Base-by-base conservation (phyloP, 1,139 yeast species). In the Pichia sp. region DNA sequence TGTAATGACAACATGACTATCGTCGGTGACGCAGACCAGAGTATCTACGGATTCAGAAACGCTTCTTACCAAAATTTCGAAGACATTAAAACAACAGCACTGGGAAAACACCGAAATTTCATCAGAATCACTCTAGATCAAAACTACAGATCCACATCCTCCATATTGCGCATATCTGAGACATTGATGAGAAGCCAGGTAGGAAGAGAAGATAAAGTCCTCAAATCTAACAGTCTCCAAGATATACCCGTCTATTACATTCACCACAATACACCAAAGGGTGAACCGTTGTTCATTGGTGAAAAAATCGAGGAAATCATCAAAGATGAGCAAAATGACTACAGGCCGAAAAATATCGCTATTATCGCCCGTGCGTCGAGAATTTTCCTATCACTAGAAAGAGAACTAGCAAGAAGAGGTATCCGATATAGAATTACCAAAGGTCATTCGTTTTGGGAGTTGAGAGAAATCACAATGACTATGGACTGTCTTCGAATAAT, bases 1-100 rank as follows among this genome's bases (percentile, higher is more conserved):
- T 60, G 64, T n/a, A 58, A 66, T 42, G 51, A 65, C 40, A 83
- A 83, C 52, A 72, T 91, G 9, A 87, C 97, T 0, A 81, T 90
- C 2, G 98, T 93, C 1, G 99, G 99, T 1, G 99, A 93, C 59
- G 96, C 97, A 0, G 97, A 93, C 65, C 98, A 93, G 65, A 84
- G 96, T 60, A 93, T 93, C 27, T 93, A 93, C 62, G 89, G 84
- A 1, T 91, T 91, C 56, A 72, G 99, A 53, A 82, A 86, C 57
- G 97, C 98, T 0, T 81, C 81, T 38, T 73, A 84, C 0, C 69
- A 71, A 15, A 90, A 88, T 58, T 88, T 93, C 58, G 67, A 67
- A 33, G 70, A 71, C 12, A 82, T 93, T 90, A 63, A 65, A 33
- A 59, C 65, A 0, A 66, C 71, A 48, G 85, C 78, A 54, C 68